A percentile compares a stretch with the other conserved stretches of the same genome.
phyloP scores from a whole-genome alignment of 78 protist genomes.

The Acrasis kona region DNA sequence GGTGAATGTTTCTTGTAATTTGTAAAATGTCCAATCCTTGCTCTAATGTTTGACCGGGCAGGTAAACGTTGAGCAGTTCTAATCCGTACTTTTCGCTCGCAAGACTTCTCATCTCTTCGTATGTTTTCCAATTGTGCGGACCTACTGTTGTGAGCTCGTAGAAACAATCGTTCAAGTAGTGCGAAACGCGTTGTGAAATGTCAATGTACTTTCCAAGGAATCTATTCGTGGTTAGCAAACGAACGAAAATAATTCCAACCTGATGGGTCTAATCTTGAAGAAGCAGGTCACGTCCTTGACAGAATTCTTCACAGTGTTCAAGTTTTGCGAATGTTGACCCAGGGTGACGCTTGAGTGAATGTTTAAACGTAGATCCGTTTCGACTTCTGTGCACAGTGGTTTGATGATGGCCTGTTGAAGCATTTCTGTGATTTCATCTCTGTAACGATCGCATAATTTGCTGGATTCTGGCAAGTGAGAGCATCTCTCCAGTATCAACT shows the following conservation, averaged over 20 bases:
- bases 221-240: too few species aligned
- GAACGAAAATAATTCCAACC: too few species aligned
- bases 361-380: constrained; percentile 71
- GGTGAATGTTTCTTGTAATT: constrained; percentile 88
- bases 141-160: constrained; percentile 84
- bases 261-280: neutral
- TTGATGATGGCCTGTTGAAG: constrained; percentile 40
- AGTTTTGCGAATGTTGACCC: neutral
- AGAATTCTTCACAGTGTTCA: neutral
- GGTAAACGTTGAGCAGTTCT: constrained; percentile 48
- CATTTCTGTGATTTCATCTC: constrained; percentile 18
- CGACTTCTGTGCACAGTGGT: constrained; percentile 74
- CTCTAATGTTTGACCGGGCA: constrained; percentile 77
- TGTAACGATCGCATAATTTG: neutral
- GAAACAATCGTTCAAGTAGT: constrained; percentile 75
- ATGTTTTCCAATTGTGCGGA: constrained; percentile 84
- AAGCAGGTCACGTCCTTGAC: neutral
- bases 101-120: constrained; percentile 80
- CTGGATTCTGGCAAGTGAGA: neutral
- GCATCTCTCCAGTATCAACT: neutral
- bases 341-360: constrained; percentile 41
- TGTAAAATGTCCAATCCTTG: constrained; percentile 90
- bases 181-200: constrained; percentile 20
- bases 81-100: constrained; percentile 77
- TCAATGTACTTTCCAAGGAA: neutral